These are phyloP conservation scores for Aspergillus neoniger DNA, from an alignment of 2,329 filamentous ascomycete genomes.

Conservation along the genomic window DNA sequence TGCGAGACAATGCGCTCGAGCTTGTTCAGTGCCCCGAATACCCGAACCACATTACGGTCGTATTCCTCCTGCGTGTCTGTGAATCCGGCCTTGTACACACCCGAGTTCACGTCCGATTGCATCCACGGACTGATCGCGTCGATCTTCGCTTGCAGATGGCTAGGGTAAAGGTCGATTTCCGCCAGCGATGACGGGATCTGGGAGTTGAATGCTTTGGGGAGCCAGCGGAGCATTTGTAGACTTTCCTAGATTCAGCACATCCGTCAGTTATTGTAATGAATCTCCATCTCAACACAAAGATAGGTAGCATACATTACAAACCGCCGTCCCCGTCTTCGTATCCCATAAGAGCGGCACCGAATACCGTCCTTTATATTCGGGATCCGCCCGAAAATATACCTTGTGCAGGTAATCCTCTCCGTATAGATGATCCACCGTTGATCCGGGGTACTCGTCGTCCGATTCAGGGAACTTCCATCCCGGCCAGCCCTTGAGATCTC, in stretches of 20 bases:
- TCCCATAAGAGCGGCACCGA: constrained; percentile 66
- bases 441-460: constrained; percentile 57
- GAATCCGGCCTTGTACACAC: constrained; percentile 66
- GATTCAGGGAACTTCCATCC: constrained; percentile 62
- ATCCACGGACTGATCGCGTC: constrained; percentile 58
- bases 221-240: constrained; percentile 57
- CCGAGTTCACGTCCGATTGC: constrained; percentile 57
- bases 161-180: constrained; percentile 57
- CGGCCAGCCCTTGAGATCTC: constrained; percentile 62
- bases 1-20: constrained; percentile 53
- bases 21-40: constrained; percentile 63
- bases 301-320: constrained; percentile 58
- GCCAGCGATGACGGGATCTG: constrained; percentile 46
- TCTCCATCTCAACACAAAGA: no score
- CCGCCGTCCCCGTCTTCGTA: constrained; percentile 55
- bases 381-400: constrained; percentile 63
- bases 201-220: constrained; percentile 59
- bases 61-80: constrained; percentile 58
- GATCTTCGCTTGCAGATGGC: constrained; percentile 50
- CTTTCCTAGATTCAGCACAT: constrained; percentile 11
- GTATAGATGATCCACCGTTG: constrained; percentile 63
- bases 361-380: constrained; percentile 62
- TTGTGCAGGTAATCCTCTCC: constrained; percentile 61
- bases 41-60: constrained; percentile 54
- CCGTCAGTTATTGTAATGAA: no score